Evolutionary conservation across 2,329 filamentous ascomycete genomes (phyloP).

Genomic region (Colletotrichum sp.): DNA sequence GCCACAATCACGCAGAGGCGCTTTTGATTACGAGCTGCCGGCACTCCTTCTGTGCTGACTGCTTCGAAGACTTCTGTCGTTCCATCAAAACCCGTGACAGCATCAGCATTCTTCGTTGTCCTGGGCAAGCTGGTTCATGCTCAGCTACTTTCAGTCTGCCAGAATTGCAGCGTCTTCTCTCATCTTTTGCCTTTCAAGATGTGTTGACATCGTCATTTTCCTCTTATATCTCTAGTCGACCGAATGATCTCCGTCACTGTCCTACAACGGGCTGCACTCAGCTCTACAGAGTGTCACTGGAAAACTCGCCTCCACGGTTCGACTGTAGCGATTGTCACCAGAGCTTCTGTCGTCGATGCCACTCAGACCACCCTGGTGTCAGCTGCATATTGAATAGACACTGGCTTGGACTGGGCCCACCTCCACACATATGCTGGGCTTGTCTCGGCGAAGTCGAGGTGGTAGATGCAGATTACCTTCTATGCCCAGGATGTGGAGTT

Average conservation of each 20-base stretch:
- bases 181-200: not conserved
- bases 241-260: not conserved
- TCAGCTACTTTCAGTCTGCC: not conserved
- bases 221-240: not conserved
- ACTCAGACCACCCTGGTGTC: not conserved
- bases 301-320: not conserved
- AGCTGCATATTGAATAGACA: not conserved
- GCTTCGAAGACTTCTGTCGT: not conserved
- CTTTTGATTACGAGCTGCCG: not conserved
- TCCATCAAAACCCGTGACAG: not conserved
- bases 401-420: not conserved
- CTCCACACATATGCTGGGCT: not conserved
- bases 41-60: not conserved
- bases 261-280: not conserved
- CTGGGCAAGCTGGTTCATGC: not conserved
- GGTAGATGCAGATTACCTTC: not conserved
- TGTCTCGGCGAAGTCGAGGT: not conserved
- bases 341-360: not conserved
- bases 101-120: not conserved
- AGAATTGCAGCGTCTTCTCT: not conserved
- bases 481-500: not conserved
- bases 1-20: not conserved
- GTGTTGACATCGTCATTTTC: not conserved
- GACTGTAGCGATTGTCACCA: not conserved
- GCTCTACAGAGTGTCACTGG: not conserved